A percentile compares a stretch with the other conserved stretches of the same genome.
Conservation (phyloP, 140 eudicot species). For the Ambrosia hybrid region DNA sequence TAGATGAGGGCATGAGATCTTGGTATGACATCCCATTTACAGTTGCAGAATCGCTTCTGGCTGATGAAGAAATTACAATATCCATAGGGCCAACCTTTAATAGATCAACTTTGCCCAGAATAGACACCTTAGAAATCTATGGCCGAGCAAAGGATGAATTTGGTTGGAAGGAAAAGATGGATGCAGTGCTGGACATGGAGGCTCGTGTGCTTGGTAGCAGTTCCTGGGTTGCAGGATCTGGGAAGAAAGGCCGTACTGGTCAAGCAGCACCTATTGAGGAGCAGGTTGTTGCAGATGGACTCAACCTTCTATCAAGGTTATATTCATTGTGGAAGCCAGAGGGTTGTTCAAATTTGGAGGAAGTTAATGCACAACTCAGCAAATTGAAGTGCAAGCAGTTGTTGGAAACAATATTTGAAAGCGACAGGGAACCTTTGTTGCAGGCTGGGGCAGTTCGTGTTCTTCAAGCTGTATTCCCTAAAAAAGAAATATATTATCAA, state of each 20-base stretch:
- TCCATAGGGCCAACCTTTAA: constrained; percentile 76
- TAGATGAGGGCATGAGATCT: constrained; percentile 96
- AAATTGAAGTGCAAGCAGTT: constrained; percentile 72
- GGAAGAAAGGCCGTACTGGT: constrained; percentile 51
- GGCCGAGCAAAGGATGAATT: constrained; percentile 98
- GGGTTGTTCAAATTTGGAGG: constrained; percentile 56
- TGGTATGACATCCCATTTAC: constrained; percentile 99
- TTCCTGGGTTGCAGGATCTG: constrained; percentile 74
- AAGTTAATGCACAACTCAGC: constrained; percentile 51
- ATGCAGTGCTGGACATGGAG: constrained; percentile 93
- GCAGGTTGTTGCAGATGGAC: constrained; percentile 95
- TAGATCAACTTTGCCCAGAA: constrained; percentile 77
- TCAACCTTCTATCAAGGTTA: constrained; percentile 74
- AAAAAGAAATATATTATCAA: constrained; percentile 78
- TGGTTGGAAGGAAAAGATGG: constrained; percentile 99
- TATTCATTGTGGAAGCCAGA: constrained; percentile 58
- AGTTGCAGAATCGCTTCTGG: constrained; percentile 94
- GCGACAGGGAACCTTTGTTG: constrained; percentile 88
- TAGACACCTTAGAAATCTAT: constrained; percentile 88
- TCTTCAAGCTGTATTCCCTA: constrained; percentile 83
- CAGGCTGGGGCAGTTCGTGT: constrained; percentile 89
- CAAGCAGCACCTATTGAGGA: constrained; percentile 83
- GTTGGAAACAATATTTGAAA: constrained; percentile 77
- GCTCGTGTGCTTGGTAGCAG: constrained; percentile 82
- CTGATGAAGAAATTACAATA: constrained; percentile 88